Evolutionary conservation across 305 asterid species (phyloP), one percentile per base, ranked within the genome.

Genomic region (Fraxinus greggii): DNA sequence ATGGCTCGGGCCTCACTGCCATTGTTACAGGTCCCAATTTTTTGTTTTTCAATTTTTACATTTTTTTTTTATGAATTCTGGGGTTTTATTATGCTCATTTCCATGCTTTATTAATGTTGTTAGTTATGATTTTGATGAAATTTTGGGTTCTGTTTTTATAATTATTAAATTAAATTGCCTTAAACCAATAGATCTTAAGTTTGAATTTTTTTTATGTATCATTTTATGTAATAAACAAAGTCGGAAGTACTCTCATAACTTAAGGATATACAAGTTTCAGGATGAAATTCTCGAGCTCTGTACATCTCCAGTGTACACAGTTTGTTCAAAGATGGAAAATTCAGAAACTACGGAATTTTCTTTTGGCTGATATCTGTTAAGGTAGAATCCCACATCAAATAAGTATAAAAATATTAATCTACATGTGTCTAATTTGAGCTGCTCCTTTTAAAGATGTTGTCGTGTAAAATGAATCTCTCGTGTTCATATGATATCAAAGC

Each of bases 1-100:
- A 94, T 45, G 97, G 85, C 80, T 88, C 93, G 81, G 93, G 90
- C 2, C 95, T 93, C 79, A 94, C 97, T 40, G 97, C 98, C 85
- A 88, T 94, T 87, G 97, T 94, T 87, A 94, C 98, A 81, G 95
- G 97, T 93, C 65, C 35, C 54, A 9, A 5, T 36, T 78, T 78
- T 8, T n/a, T 7, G 12, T 40, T 7, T 51, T 31, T 51, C 13
- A 45, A 48, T 19, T 15, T 33, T 33, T 1, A 26, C 7, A 24
- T 23, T 9, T 67, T 12, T 24, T 23, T 28, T 67, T 29, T 13
- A 32, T 29, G 45, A 70, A 70, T 31, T 31, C 42, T 32, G 77
- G 26, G 7, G 8, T 65, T 79, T 23, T 59, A 32, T 32, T 17
- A 32, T 7, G 24, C 76, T 70, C 42, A 32, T 29, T 2, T 70